These are phyloP conservation scores for Pouteria glomerata DNA, from an alignment of 148 eudicot species.

Conservation along the genomic window DNA sequence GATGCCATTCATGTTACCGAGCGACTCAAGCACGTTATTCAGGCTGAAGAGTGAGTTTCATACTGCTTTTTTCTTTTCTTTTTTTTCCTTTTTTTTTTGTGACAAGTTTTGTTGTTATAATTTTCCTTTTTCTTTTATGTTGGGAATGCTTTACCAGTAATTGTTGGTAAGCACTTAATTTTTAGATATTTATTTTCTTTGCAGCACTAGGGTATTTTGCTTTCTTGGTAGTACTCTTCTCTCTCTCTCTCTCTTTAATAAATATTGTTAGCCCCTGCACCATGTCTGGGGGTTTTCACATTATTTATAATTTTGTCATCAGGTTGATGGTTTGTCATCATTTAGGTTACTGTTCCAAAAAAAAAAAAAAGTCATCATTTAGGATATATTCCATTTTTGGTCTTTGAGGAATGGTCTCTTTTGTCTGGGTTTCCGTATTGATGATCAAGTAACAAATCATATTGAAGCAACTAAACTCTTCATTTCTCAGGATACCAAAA, in stretches of 20 bases:
- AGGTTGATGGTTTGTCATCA: neutral
- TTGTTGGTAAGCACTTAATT: neutral
- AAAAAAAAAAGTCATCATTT: no score
- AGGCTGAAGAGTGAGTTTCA: slow-evolving; percentile 66
- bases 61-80: neutral
- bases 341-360: no score
- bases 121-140: neutral
- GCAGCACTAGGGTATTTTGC: neutral
- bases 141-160: neutral
- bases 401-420: no score
- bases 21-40: slow-evolving; percentile 80
- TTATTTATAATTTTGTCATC: neutral
- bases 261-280: neutral
- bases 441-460: no score
- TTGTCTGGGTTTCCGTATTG: no score
- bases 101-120: no score
- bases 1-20: slow-evolving; percentile 73
- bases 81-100: neutral
- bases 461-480: no score
- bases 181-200: neutral
- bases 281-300: neutral
- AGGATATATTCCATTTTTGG: no score
- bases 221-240: neutral
- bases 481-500: no score
- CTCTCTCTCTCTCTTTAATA: neutral